These are phyloP conservation scores for Fusarium palustre DNA, from an alignment of 2,329 filamentous ascomycete species.

Conservation along the genomic window DNA sequence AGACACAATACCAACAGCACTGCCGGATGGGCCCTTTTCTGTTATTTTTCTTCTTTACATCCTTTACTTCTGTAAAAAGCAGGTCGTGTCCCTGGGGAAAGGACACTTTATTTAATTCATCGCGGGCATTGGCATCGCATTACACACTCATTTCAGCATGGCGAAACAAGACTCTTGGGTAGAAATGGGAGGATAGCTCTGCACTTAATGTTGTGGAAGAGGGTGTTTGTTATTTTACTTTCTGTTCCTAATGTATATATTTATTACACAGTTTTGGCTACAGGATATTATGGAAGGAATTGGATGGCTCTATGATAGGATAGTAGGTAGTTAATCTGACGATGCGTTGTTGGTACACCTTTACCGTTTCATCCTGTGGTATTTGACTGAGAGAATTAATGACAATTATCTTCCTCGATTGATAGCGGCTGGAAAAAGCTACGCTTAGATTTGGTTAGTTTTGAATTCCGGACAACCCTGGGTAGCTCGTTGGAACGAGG, in stretches of 20 bases:
- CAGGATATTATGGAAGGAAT: background rate
- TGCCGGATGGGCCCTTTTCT: conserved; percentile 21
- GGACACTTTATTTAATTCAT: conserved; percentile 35
- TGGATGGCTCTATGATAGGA: conserved; percentile 14
- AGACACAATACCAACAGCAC: conserved; percentile 3
- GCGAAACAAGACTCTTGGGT: conserved; percentile 14
- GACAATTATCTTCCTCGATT: background rate
- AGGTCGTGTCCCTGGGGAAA: conserved; percentile 11
- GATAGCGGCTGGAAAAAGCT: background rate
- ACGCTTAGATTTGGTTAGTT: background rate
- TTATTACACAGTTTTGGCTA: background rate
- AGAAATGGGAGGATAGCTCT: conserved; percentile 12
- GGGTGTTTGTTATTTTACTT: conserved; percentile 11
- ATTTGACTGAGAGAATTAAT: too few species aligned
- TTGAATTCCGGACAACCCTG: conserved; percentile 4
- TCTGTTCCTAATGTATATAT: conserved; percentile 39
- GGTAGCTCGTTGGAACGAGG: background rate
- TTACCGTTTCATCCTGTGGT: background rate
- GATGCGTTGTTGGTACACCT: conserved; percentile 16
- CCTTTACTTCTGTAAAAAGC: conserved; percentile 29
- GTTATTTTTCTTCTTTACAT: conserved; percentile 15
- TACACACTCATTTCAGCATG: conserved; percentile 31
- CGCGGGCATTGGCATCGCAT: conserved; percentile 10
- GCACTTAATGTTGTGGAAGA: conserved; percentile 30
- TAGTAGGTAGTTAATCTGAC: conserved; percentile 40